Conservation (phyloP, 1,284 basidiomycete genomes). For the Cryptococcus sp. region DNA sequence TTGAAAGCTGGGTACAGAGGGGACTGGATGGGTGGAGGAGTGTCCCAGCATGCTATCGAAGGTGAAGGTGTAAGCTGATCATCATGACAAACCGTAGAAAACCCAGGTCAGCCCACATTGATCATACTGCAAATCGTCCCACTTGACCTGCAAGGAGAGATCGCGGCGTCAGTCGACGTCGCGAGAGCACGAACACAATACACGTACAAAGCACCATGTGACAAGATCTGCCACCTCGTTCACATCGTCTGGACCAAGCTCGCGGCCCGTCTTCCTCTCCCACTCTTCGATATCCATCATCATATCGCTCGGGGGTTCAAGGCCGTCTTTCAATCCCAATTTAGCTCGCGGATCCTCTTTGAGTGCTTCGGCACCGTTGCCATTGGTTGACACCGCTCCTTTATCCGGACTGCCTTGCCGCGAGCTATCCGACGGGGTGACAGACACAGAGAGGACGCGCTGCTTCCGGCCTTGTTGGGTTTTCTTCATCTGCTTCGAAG, state of each 20-base stretch:
- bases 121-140: constrained; percentile 85
- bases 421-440: constrained; percentile 4
- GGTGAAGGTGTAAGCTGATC: neutral
- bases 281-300: constrained; percentile 57
- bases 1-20: constrained; percentile 63
- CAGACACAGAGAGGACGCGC: constrained; percentile 39
- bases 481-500: constrained; percentile 6
- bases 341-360: constrained; percentile 7
- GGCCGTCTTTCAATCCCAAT: constrained; percentile 28
- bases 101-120: constrained; percentile 61
- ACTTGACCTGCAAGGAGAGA: constrained; percentile 73
- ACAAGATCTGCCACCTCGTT: constrained; percentile 56
- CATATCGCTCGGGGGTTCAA: constrained; percentile 34
- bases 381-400: constrained; percentile 29
- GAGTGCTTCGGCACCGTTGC: constrained; percentile 55
- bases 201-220: constrained; percentile 44
- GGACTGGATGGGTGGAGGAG: constrained; percentile 61
- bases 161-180: constrained; percentile 36
- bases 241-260: constrained; percentile 60
- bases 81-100: constrained; percentile 7
- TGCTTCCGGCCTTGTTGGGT: constrained; percentile 9
- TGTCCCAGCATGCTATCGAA: constrained; percentile 78
- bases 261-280: constrained; percentile 57
- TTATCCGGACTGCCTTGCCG: neutral
- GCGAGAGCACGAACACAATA: constrained; percentile 27